Conservation (phyloP, 441 rosid species). For the Euphorbia schlechtendalii region DNA sequence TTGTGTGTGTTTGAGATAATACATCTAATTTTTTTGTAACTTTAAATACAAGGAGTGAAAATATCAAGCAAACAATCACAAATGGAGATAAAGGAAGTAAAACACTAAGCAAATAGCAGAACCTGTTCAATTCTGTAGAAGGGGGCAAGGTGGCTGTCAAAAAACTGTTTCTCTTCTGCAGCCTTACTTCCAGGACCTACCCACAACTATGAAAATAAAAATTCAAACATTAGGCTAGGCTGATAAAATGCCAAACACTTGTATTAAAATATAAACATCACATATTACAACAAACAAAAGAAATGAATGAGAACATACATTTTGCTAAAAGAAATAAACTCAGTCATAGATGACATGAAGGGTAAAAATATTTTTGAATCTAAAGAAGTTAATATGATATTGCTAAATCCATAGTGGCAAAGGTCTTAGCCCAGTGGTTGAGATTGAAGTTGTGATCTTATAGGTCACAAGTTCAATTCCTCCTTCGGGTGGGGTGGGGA, state of each 20-base stretch:
- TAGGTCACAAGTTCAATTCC: too few relatives aligned
- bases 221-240: constrained; percentile 19
- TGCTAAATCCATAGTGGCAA: not conserved
- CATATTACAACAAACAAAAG: not conserved
- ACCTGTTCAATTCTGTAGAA: constrained; percentile 99
- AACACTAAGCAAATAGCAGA: constrained; percentile 17
- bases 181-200: constrained; percentile 93
- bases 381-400: not conserved
- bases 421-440: too few relatives aligned
- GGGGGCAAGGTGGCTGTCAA: constrained; percentile 86
- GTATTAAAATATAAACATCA: not conserved
- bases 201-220: constrained; percentile 59
- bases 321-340: not conserved
- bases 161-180: constrained; percentile 80
- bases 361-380: not conserved
- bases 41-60: too few relatives aligned
- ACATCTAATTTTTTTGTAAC: too few relatives aligned
- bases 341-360: not conserved
- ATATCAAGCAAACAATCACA: constrained; percentile 9
- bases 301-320: not conserved
- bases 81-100: constrained; percentile 17
- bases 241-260: not conserved
- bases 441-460: too few relatives aligned
- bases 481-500: too few relatives aligned
- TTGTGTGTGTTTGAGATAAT: too few relatives aligned